Evolutionary conservation across 2,329 filamentous ascomycete species (phyloP), one percentile per base, ranked within the genome.

Genomic region (Ascochyta pisi): DNA sequence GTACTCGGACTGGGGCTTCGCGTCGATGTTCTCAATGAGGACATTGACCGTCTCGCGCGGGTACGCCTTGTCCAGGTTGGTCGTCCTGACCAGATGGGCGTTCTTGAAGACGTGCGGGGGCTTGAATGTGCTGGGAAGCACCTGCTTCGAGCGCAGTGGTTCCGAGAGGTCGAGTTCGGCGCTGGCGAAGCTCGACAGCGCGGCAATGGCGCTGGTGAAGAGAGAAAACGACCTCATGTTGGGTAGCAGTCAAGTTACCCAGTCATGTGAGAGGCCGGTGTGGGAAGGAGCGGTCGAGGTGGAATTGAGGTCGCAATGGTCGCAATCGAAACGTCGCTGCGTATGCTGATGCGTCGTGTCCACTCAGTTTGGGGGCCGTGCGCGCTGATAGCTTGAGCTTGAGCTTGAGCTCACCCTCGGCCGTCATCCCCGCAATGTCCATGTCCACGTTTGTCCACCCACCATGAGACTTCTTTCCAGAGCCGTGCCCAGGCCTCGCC

Each of bases 31-130:
- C 81, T 97, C 90, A 61, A 99, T 86, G 47, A 96, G 83, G n/a
- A 96, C 89, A 78, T 98, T 97, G 82, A 97, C 86, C 13, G 88
- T 89, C 78, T 98, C 94, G 73, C 92, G 89, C 51, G 88, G 87
- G 71, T 95, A 98, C 65, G 87, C 90, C 83, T 97, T 98, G 78
- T 98, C 94, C 55, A 97, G 79, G 65, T 96, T 96, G 72, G 96
- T 89, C 62, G 90, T 88, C 69, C 95, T 90, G 47, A 98, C 89
- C 27, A 98, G 79, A 76, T 99, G 98, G 77, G 84, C 84, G 78
- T 99, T 97, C 80, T 93, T 92, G 82, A 96, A 99, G 65, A 93
- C 90, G 74, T 92, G 90, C 13, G 93, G 89, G 50, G 94, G 92
- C 77, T 86, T 89, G 81, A 97, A 96, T 59, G 73, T 75, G 63